Base-by-base conservation (phyloP, 2,329 filamentous ascomycete species). In the Epichloe brachyelytri region DNA sequence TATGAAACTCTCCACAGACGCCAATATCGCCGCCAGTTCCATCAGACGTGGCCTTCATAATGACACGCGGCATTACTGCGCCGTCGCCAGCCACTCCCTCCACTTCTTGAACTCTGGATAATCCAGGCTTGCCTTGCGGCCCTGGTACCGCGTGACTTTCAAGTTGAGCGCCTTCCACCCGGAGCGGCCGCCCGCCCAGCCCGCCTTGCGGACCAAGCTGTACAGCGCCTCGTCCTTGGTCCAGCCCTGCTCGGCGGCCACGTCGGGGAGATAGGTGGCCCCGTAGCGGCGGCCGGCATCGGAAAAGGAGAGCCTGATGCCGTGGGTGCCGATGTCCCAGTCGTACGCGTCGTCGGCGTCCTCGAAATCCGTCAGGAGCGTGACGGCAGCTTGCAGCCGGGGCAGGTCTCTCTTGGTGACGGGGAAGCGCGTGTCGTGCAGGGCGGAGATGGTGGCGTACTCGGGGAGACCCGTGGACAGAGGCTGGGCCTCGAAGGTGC, bases 181-280 rank as follows among this genome's bases (percentile, higher is more conserved):
- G 1, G 85, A 85, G 55, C 76, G 80, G 77, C 83, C 88, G 1
- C 88, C 89, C 52, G 77, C 77, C 90, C 90, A 98, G 1, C 93
- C 93, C 0, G 90, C 90, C 75, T 98, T 98, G 53, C 88, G 78
- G 84, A 96, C 93, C 63, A 97, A 70, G 67, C 87, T 94, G 50
- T 89, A 77, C 3, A 98, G 68, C 0, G 91, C 87, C 74, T 97
- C 88, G 64, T 97, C 90, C 68, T 93, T 90, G 11, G 79, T 87
- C 93, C 93, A 98, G 15, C 88, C 90, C 65, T 97, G 93, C 72
- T 98, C 93, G 1, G 78, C 72, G 10, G 91, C 86, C 5, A 98
- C 89, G 63, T 96, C 88, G 0, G 93, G 93, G 14, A 98, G 76
- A 62, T 97, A 98, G 0, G 93, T 96, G 1, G 88, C 79, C 15